Evolutionary conservation across 441 rosid genomes (phyloP), one percentile per base, ranked within the genome.

Genomic region (Jatropha podagrica): DNA sequence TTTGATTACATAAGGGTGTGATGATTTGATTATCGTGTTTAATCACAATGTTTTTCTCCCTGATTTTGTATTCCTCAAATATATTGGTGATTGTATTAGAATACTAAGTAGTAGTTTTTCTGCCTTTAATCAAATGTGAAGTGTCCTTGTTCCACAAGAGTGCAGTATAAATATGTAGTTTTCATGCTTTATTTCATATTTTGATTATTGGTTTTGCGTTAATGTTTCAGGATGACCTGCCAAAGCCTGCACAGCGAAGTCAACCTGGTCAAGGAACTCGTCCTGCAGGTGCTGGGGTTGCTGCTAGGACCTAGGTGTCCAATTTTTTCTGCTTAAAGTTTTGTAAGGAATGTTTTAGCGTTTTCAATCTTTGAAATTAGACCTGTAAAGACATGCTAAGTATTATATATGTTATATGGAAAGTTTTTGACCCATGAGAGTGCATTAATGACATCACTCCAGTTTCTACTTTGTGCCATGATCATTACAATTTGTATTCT

Each of bases 261-360:
- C 80, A 75, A 52, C 84, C 83, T 37, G 84, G 81, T 17, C 84
- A 78, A 32, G 87, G 82, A 26, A 77, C 85, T 62, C 92, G 89
- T 7, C 85, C 90, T 20, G 85, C 79, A 38, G 90, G 82, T 49
- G 79, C 82, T 54, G 80, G 86, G 20, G 85, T 71, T 60, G 77
- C 89, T 67, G 80, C 89, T 69, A 86, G 91, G 27, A 27, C 83
- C 13, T 90, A 72, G 69, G 20, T 18, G 23, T 7, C 15, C 26
- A 51, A 32, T 46, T 72, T 9, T 61, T n/a, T 55, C 58, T 48
- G 9, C 12, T 17, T 13, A 12, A 20, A 27, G 10, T 23, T 62
- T 62, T 42, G 20, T 0, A 15, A 52, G 18, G 11, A 76, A 23
- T 68, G 9, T 46, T 48, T 23, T 60, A 13, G 46, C 41, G 32